These are phyloP conservation scores for Fraxinus americana DNA, from an alignment of 257 asterid species.

Conservation along the genomic window DNA sequence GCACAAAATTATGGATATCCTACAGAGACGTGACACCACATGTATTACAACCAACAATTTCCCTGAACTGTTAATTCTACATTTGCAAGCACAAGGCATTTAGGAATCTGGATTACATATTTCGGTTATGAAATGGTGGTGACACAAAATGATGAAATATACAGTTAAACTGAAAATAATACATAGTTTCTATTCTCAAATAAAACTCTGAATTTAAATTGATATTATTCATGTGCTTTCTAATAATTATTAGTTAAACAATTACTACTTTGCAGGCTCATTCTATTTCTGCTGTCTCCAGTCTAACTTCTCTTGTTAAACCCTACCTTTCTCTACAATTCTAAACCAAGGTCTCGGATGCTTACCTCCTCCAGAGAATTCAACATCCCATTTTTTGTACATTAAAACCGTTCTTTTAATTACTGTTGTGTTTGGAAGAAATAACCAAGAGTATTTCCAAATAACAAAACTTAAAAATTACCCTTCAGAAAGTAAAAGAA, in stretches of 20 bases:
- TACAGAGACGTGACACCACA: constrained; percentile 8
- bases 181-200: neutral
- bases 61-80: constrained; percentile 13
- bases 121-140: neutral
- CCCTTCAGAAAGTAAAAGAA: neutral
- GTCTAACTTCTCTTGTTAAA: neutral
- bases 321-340: neutral
- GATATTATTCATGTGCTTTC: neutral
- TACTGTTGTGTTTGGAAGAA: neutral
- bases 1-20: neutral
- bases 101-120: constrained; percentile 15
- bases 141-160: neutral
- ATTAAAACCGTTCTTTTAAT: neutral
- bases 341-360: neutral
- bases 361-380: neutral
- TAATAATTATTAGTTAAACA: neutral
- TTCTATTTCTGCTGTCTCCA: neutral
- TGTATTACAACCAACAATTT: constrained; percentile 4
- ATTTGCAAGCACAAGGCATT: constrained; percentile 17
- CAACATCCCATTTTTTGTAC: neutral
- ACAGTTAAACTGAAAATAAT: neutral
- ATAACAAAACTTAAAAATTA: neutral
- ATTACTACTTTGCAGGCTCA: neutral
- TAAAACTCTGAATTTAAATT: neutral
- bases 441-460: neutral